Base-by-base conservation (phyloP, 805 yeast genomes). In the Wilhelminamyces savonicus region DNA sequence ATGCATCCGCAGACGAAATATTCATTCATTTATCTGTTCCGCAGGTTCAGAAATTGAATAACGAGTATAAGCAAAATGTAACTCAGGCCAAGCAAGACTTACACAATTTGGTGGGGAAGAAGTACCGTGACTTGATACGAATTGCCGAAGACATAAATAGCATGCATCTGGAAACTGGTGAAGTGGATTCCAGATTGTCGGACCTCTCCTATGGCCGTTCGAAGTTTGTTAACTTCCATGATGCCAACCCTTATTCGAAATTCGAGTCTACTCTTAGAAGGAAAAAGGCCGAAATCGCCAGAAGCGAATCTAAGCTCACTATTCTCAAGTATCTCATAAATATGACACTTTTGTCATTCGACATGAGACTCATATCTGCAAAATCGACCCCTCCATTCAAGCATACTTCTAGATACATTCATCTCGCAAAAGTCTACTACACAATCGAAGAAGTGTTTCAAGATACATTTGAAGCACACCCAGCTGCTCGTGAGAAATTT, bases 131-230 rank as follows among this genome's bases (percentile, higher is more conserved):
- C 41, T 52, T 64, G 43, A 62, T 64, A 26, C 49, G 54, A 26
- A 62, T 64, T 10, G 66, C 69, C n/a, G 68, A 63, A 34, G 66
- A 60, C 31, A 62, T 64, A 16, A 58, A 54, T 21, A 40, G 34
- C 8, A 59, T 61, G 57, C 48, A 51, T 36, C 23, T 31, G 2
- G 28, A 41, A 13, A 45, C 62, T 7, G 36, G 37, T 6, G 25
- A 16, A 2, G 39, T 55, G 3, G 57, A 61, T 25, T 36, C 37
- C 6, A 37, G 44, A 6, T 35, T 64, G 13, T 35, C 64, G 1
- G 43, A 51, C 23, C 44, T 64, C 13, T 53, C 69, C 5, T 64
- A 57, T 34, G 38, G 41, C 14, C 37, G 48, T 5, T 40, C 63
- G 3, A 34, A 39, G 10, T 59, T 59, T 31, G 50, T 51, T 7